A percentile compares a stretch with the other conserved stretches of the same genome.
These are phyloP conservation scores for Mortierella sp. DNA, from an alignment of 371 early-diverging fungal species.

Conservation along the genomic window DNA sequence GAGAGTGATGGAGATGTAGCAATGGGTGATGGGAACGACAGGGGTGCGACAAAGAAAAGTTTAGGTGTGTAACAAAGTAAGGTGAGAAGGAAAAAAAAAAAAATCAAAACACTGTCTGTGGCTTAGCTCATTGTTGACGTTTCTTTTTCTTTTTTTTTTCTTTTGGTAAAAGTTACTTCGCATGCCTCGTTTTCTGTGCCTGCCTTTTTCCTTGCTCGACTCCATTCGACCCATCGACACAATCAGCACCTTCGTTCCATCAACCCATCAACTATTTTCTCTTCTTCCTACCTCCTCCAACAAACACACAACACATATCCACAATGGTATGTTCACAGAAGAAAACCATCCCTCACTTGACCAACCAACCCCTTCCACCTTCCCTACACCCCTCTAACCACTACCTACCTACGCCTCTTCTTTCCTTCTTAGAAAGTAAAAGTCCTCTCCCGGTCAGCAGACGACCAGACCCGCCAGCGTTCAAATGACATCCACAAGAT, in stretches of 20 bases:
- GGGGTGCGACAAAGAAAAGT: background rate
- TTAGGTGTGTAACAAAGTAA: background rate
- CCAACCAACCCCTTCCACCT: background rate
- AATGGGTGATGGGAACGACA: background rate
- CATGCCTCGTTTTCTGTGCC: background rate
- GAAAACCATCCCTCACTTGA: too few relatives aligned
- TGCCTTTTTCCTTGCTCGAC: background rate
- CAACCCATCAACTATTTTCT: too few relatives aligned
- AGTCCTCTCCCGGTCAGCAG: constrained; percentile 86
- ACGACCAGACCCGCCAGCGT: constrained; percentile 87
- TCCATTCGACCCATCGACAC: too few relatives aligned
- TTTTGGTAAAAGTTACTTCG: background rate
- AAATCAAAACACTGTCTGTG: constrained; percentile 14
- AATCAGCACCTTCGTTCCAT: too few relatives aligned
- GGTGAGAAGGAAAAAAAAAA: constrained; percentile 13
- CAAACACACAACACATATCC: too few relatives aligned
- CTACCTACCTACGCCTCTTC: background rate
- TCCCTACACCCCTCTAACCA: background rate
- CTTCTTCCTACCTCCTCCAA: too few relatives aligned
- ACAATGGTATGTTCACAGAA: too few relatives aligned
- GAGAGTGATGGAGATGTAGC: background rate
- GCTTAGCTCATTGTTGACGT: constrained; percentile 23
- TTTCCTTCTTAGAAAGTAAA: constrained; percentile 85
- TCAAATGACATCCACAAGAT: constrained; percentile 89
- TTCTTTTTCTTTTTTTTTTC: constrained; percentile 23